phyloP scores from a whole-genome alignment of 176 grass and related monocot genomes.

The Juncus inflexus region DNA sequence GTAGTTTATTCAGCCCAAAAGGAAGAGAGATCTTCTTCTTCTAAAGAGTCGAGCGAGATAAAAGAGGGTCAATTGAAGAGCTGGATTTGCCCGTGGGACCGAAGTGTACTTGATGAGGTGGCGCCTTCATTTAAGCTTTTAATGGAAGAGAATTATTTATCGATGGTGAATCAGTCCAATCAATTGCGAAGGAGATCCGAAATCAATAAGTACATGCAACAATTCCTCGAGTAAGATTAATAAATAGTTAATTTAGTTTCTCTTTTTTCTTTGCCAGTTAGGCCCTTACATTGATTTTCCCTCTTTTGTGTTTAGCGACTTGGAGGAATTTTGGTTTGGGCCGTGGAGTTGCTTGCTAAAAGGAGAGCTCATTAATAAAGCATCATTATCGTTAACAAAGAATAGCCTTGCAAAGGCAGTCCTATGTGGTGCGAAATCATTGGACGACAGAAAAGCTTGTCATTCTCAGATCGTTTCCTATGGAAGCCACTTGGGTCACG shows the following conservation, averaged over 20 bases:
- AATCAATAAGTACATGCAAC: slow-evolving; percentile 55
- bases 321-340: slow-evolving; percentile 82
- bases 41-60: too few species aligned
- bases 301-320: slow-evolving; percentile 39
- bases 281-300: too few species aligned
- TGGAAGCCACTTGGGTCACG: slow-evolving; percentile 68
- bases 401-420: slow-evolving; percentile 50
- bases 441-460: slow-evolving; percentile 59
- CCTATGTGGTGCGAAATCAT: slow-evolving; percentile 43
- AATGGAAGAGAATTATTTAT: slow-evolving; percentile 63
- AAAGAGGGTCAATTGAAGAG: too few species aligned
- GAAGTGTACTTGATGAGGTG: slow-evolving; percentile 47
- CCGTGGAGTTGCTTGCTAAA: slow-evolving; percentile 87
- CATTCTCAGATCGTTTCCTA: slow-evolving; percentile 57
- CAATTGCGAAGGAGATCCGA: slow-evolving; percentile 61
- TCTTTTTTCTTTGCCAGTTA: background rate
- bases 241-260: background rate
- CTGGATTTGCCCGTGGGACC: slow-evolving; percentile 79
- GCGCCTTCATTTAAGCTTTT: slow-evolving; percentile 63
- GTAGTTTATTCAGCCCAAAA: background rate
- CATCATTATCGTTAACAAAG: slow-evolving; percentile 30
- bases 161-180: slow-evolving; percentile 38
- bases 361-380: slow-evolving; percentile 38
- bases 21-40: background rate
- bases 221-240: slow-evolving; percentile 49